Base-by-base conservation (phyloP, 495 filamentous ascomycete species). In the Talaromyces adpressus region DNA sequence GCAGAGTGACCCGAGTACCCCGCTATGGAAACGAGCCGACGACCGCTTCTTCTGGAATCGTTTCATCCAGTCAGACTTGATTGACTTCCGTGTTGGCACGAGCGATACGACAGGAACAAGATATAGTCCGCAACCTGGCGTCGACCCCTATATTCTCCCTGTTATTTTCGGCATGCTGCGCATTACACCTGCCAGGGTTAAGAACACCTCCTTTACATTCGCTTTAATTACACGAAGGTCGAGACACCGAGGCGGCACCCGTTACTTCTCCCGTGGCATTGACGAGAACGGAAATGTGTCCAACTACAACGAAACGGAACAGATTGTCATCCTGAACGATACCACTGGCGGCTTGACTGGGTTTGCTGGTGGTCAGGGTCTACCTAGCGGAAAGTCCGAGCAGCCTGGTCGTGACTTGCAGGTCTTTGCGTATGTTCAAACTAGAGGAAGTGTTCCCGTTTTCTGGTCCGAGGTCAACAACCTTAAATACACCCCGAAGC, bases 41-140 rank as follows among this genome's bases (percentile, higher is more conserved):
- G 93, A 98, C 68, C 88, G 94, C 59, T 98, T 98, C 79, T 98
- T 97, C 81, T 98, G 93, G 93, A 98, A 98, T 73, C 86, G 87
- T 59, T 95, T 96, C 70, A 79, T 98, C 56, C 90, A 93, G 73
- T 87, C 89, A 3, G 93, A 98, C 66, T 75, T 98, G 54, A 97
- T 98, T 65, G 84, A 96, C 73, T 90, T 96, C 70, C 86, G 91
- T 52, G 80, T 73, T 36, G 81, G 81, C 20, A 73, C 68, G 49
- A 66, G 73, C 57, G 74, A 78, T 64, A 72, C 70, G 9, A 75
- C 72, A 54, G 74, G 74, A 20, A 70, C 79, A 34, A 84, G 85
- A 57, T 82, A 85, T 39, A 86, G 85, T 3, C 83, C 86, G 23
- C 91, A 96, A 65, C 83, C 89, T 0, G 86, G 84, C 8, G 88